Percentiles rank a stretch among this genome's conserved stretches.
phyloP scores from a whole-genome alignment of 306 rosid genomes.

The Ammopiptanthus mongolicus region DNA sequence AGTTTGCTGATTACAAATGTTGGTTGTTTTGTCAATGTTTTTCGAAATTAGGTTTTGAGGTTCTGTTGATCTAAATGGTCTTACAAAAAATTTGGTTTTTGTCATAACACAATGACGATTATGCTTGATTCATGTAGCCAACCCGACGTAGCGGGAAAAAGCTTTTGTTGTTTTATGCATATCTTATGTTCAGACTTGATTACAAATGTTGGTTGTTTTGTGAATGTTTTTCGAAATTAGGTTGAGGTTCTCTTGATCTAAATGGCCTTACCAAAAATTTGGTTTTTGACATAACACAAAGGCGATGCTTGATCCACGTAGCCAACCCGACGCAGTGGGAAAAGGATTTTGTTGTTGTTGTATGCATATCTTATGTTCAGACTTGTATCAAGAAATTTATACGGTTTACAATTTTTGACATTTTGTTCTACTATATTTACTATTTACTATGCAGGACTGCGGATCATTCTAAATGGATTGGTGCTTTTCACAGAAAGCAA shows the following conservation, averaged over 20 bases:
- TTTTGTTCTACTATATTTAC: background rate
- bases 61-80: background rate
- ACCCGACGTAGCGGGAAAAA: background rate
- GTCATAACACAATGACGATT: background rate
- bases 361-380: background rate
- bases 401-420: background rate
- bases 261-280: background rate
- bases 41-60: background rate
- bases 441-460: constrained; percentile 50
- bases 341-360: background rate
- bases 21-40: background rate
- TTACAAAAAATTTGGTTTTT: background rate
- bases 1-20: background rate
- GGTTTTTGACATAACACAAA: background rate
- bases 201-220: background rate
- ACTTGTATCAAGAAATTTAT: background rate
- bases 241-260: background rate
- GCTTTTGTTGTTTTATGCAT: background rate
- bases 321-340: background rate
- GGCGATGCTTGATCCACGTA: background rate
- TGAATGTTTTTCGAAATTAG: background rate
- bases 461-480: constrained; percentile 55
- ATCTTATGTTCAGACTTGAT: background rate
- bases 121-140: background rate
- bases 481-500: constrained; percentile 49